Base-by-base conservation (phyloP, 768 basidiomycete genomes). In the Trametes gibbosa region DNA sequence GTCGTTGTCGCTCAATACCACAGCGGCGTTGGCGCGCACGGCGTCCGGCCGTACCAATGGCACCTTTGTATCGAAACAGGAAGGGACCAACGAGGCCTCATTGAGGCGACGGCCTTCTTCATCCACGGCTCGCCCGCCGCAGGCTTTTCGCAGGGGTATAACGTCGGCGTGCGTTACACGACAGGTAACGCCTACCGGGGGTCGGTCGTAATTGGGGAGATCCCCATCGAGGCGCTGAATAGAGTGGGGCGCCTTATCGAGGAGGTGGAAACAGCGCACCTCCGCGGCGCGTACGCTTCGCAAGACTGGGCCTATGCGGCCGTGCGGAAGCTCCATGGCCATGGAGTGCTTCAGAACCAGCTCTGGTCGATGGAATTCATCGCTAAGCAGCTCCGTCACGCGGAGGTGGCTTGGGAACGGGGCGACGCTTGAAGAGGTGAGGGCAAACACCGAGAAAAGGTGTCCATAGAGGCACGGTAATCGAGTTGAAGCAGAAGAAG, bases 21-120 rank as follows among this genome's bases (percentile, higher is more conserved):
- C 40, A 46, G 43, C 40, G 63, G 52, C 25, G 25, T 51, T 17
- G 42, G 41, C 14, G 42, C 48, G n/a, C 2, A 48, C 24, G 55
- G 50, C 12, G 12, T 21, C 17, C 43, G 50, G 3, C 55, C 51
- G 2, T 52, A 56, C 55, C 29, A 51, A 29, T 62, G 60, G 60
- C 60, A 49, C 27, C 14, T 62, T 29, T 40, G 43, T 23, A 39
- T 62, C 27, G 54, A 56, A 50, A 53, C 45, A 10, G 60, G 55
- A 5, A 7, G 19, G 16, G 41, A 43, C 34, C n/a, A 23, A 7
- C 24, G n/a, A 1, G 32, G 37, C 32, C 21, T 39, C 35, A 29
- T 34, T 21, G 10, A 46, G 14, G 63, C 50, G 14, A 60, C 50
- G n/a, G 24, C 27, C 16, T 63, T 57, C 52, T 56, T 25, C 58